These are phyloP conservation scores for Coprinellus micaceus DNA, from an alignment of 768 basidiomycete species.

Conservation along the genomic window DNA sequence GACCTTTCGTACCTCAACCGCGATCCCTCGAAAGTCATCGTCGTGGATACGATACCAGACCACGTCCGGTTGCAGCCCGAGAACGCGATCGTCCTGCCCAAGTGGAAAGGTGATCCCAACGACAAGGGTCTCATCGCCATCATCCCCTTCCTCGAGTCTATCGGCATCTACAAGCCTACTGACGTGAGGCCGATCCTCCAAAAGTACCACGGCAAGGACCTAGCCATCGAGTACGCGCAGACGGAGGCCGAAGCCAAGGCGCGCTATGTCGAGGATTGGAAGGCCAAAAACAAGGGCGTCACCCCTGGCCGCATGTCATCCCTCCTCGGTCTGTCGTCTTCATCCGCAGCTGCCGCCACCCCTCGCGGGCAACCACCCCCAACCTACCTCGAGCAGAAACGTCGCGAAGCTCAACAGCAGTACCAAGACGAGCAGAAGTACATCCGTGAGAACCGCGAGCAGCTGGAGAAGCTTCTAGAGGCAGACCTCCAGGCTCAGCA, in stretches of 20 bases:
- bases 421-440: conserved; percentile 51
- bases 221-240: conserved; percentile 85
- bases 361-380: conserved; percentile 34
- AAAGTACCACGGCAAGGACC: conserved; percentile 83
- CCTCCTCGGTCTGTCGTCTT: conserved; percentile 36
- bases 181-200: conserved; percentile 88
- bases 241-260: conserved; percentile 82
- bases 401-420: conserved; percentile 46
- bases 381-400: conserved; percentile 53
- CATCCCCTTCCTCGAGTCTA: conserved; percentile 96
- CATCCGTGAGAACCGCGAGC: conserved; percentile 37
- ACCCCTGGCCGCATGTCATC: conserved; percentile 33
- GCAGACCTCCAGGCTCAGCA: conserved; percentile 37
- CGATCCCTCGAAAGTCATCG: conserved; percentile 83
- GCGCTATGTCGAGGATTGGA: conserved; percentile 79
- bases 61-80: conserved; percentile 80
- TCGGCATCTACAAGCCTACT: conserved; percentile 83
- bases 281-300: conserved; percentile 38
- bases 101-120: conserved; percentile 78
- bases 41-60: conserved; percentile 81
- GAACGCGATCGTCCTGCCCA: conserved; percentile 78
- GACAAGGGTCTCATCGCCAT: conserved; percentile 79
- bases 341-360: conserved; percentile 14
- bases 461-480: conserved; percentile 21
- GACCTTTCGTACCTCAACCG: conserved; percentile 95